Evolutionary conservation across 176 grass and related monocot genomes (phyloP).

Genomic region (Phoenix roebelenii): DNA sequence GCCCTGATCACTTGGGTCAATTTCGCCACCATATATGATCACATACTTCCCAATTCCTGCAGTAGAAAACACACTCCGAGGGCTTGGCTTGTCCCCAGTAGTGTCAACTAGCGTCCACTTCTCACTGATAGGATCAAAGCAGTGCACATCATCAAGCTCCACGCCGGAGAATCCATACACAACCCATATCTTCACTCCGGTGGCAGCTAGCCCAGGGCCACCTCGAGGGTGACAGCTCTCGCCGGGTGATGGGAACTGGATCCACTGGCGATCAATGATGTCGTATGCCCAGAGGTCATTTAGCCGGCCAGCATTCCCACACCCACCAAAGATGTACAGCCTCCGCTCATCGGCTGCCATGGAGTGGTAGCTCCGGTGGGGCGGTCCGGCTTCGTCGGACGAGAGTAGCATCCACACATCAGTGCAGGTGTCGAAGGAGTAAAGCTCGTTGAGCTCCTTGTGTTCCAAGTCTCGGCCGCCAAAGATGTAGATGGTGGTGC

Average conservation of each 20-base stretch:
- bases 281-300: slow-evolving; percentile 79
- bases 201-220: slow-evolving; percentile 34
- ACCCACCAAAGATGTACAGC: slow-evolving; percentile 73
- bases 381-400: slow-evolving; percentile 37
- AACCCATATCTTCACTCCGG: slow-evolving; percentile 67
- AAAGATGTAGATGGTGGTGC: slow-evolving; percentile 48
- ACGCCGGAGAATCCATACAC: slow-evolving; percentile 58
- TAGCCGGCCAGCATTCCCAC: slow-evolving; percentile 55
- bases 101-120: slow-evolving; percentile 42
- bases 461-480: slow-evolving; percentile 65
- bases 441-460: slow-evolving; percentile 81
- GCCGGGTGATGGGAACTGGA: slow-evolving; percentile 35
- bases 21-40: slow-evolving; percentile 57
- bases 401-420: slow-evolving; percentile 45
- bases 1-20: slow-evolving; percentile 72
- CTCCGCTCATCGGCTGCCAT: slow-evolving; percentile 40
- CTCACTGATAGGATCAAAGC: slow-evolving; percentile 37
- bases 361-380: slow-evolving; percentile 81
- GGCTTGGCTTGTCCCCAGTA: slow-evolving; percentile 42
- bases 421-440: slow-evolving; percentile 50
- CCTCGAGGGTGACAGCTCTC: slow-evolving; percentile 45
- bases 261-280: slow-evolving; percentile 22
- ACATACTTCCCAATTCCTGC: slow-evolving; percentile 28
- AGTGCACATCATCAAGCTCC: slow-evolving; percentile 76
- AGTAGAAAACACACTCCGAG: slow-evolving; percentile 69